Evolutionary conservation across 2,329 filamentous ascomycete species (phyloP).

Genomic region (Neobulgaria alba): DNA sequence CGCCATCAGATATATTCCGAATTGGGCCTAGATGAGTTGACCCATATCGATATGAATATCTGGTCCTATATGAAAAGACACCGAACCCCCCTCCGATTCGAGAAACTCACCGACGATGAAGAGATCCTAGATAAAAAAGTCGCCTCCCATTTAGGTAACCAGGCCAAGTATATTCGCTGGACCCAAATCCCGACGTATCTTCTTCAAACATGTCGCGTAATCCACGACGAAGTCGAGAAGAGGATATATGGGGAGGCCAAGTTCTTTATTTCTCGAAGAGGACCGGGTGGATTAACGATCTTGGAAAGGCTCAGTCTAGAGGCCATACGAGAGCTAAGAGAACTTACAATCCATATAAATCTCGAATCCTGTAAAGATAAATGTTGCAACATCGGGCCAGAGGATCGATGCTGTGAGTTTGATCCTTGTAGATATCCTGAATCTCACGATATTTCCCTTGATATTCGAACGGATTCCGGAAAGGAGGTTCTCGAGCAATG

Average conservation of each 20-base stretch:
- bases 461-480: not conserved
- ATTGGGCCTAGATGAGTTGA: conserved; percentile 1
- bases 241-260: not conserved
- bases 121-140: too few relatives aligned
- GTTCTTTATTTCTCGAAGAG: not conserved
- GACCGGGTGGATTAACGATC: not conserved
- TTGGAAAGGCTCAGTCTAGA: not conserved
- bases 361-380: not conserved
- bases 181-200: conserved; percentile 1
- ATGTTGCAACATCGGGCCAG: not conserved
- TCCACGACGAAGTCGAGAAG: conserved; percentile 1
- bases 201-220: conserved; percentile 1
- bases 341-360: conserved; percentile 1
- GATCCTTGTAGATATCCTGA: not conserved
- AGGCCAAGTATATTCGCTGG: too few relatives aligned
- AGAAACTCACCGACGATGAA: not conserved
- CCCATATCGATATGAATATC: conserved; percentile 1
- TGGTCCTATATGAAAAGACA: conserved; percentile 1
- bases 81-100: not conserved
- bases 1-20: conserved; percentile 3
- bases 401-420: not conserved
- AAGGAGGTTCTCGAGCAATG: not conserved
- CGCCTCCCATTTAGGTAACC: too few relatives aligned
- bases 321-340: not conserved
- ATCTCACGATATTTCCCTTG: conserved; percentile 1